Evolutionary conservation across 768 basidiomycete genomes (phyloP), one percentile per base, ranked within the genome.

Genomic region (Trametopsis cervina): DNA sequence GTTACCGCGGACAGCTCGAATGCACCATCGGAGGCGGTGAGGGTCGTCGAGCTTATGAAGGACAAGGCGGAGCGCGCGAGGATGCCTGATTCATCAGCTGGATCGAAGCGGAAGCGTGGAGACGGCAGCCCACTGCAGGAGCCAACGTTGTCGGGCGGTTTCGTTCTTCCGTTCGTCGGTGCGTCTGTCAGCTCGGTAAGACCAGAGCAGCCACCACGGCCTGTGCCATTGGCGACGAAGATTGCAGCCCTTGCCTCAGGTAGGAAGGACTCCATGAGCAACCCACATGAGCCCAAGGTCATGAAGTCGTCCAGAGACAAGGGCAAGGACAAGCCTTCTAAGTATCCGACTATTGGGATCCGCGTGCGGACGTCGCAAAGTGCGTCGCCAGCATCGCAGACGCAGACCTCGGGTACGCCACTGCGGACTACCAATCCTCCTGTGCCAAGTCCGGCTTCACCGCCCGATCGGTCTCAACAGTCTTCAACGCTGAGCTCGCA

Each of bases 301-400:
- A 13, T 11, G 23, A 50, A 46, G 43, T 52, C 22, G 46, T 29
- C 26, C 38, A 26, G 42, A 17, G 26, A 26, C 23, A 44, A 44
- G 48, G 47, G 17, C 43, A 74, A 71, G 46, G 64, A 69, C 29
- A 51, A 62, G 44, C 25, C 25, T 38, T 15, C 38, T 37, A 60
- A 57, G 54, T 71, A 74, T 40, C 75, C 76, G 13, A 49, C 69
- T 20, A 60, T 73, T 9, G 76, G 77, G 29, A 66, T 76, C 38
- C 76, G 78, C 13, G 62, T 73, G 9, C 69, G 76, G 12, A 59
- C 68, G 29, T 23, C 67, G 65, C 38, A 70, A 70, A 50, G 25
- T 36, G 2, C 49, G 36, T 26, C 40, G n/a, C 52, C 48, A 25
- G n/a, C 40, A 25, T 22, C 20, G 22, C 44, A 51, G 10, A 43